These are phyloP conservation scores for Coniosporium apollinis DNA, from an alignment of 495 filamentous ascomycete genomes.

Conservation along the genomic window DNA sequence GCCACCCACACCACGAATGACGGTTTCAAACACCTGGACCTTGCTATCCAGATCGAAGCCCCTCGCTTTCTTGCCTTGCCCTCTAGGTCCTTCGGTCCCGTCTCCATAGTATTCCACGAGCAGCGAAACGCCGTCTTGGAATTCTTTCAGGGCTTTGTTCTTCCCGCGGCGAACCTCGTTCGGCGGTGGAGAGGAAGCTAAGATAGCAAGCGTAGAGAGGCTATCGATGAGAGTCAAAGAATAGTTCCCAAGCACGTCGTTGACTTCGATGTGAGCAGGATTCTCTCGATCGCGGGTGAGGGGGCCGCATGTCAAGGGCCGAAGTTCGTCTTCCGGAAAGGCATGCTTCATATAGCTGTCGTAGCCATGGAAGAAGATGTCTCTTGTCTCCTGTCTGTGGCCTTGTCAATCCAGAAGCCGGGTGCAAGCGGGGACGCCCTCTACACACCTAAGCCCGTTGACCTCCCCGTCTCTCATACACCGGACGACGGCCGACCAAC, in stretches of 20 bases:
- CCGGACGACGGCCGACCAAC: constrained; percentile 7
- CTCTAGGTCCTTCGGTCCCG: constrained; percentile 49
- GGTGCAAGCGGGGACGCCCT: neutral
- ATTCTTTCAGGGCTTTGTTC: constrained; percentile 50
- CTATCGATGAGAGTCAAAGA: constrained; percentile 91
- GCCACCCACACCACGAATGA: constrained; percentile 85
- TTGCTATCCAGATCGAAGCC: constrained; percentile 96
- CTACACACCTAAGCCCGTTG: constrained; percentile 11
- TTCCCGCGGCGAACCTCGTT: constrained; percentile 22
- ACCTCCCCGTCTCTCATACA: constrained; percentile 24
- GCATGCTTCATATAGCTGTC: constrained; percentile 87
- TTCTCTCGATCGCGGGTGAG: constrained; percentile 67
- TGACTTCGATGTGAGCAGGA: constrained; percentile 69
- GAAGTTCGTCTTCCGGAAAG: constrained; percentile 93
- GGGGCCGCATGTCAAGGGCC: constrained; percentile 70
- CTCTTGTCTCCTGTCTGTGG: constrained; percentile 57
- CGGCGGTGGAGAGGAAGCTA: constrained; percentile 45
- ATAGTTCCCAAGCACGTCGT: constrained; percentile 94
- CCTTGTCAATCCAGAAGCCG: constrained; percentile 7
- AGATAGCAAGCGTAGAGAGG: constrained; percentile 77
- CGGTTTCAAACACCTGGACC: constrained; percentile 95
- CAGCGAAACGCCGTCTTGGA: constrained; percentile 61
- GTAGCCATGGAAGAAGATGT: constrained; percentile 95
- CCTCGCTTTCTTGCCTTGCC: constrained; percentile 53
- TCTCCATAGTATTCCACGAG: constrained; percentile 82